Evolutionary conservation across 108 stramenopile species (phyloP), one percentile per base, ranked within the genome.

Genomic region (Aurantiochytrium sp.): DNA sequence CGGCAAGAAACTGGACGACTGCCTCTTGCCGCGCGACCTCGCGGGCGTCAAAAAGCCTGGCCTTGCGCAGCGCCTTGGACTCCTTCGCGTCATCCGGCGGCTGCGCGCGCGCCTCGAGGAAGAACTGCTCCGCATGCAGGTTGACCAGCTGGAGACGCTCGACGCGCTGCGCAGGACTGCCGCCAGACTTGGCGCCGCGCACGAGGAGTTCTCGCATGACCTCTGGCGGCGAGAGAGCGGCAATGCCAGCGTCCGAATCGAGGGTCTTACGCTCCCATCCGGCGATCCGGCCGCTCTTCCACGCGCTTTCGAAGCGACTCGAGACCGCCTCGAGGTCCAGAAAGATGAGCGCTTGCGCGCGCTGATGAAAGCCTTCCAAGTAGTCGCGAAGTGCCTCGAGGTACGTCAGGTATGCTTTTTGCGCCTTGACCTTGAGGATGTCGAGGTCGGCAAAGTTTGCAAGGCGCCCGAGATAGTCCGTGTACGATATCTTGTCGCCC

Each of bases 111-210:
- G 69, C 39, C 10, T 6, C 32, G 24, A 12, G 59, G 1, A 15
- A 6, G 15, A 3, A 19, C 15, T 34, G 34, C 27, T 24, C 15
- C 15, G 59, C 22, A 4, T 34, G 27, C 34, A 37, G 87, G 59
- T 21, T 85, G 22, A 15, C 65, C 68, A 41, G 54, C 65, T 96
- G 96, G 32, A 99, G 90, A 45, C 98, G 90, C 52, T 96, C 94
- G 4, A 97, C 97, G 65, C 98, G 91, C 89, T 98, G 95, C 53
- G 90, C 54, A 41, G 93, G 87, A 2, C 96, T 96, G 0, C 98
- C 98, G 36, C 98, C 98, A 91, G 96, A 97, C 94, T 99, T 99
- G 36, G 98, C 88, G 39, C 96, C 97, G 69, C 97, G 89, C 31
- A 96, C 93, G 59, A 93, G 88, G 37, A 99, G 90, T 55, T 95